These are phyloP conservation scores for Scutellaria minor DNA, from an alignment of 257 asterid species.

Conservation along the genomic window DNA sequence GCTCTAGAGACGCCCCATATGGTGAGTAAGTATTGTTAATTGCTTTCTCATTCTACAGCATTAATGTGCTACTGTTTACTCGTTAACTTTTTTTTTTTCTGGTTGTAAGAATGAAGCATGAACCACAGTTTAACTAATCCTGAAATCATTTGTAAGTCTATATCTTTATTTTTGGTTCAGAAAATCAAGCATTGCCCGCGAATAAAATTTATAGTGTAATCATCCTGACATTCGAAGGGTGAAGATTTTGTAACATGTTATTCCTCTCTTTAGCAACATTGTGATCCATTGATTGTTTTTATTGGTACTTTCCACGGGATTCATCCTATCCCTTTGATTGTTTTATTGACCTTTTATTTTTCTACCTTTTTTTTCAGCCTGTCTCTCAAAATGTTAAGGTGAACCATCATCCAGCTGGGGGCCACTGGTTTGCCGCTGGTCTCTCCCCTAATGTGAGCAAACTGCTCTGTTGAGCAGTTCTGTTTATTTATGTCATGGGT, in stretches of 20 bases:
- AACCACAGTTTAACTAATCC: not conserved
- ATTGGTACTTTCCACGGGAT: slow-evolving; percentile 5
- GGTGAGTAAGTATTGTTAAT: slow-evolving; percentile 62
- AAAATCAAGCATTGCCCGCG: slow-evolving; percentile 28
- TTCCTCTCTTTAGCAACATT: slow-evolving; percentile 16
- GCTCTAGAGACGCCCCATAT: slow-evolving; percentile 88
- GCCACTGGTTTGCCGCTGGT: slow-evolving; percentile 99
- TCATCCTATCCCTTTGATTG: slow-evolving; percentile 16
- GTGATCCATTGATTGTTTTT: slow-evolving; percentile 16
- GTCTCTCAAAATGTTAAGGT: slow-evolving; percentile 89
- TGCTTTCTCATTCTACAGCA: slow-evolving; percentile 18
- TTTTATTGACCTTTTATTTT: slow-evolving; percentile 29
- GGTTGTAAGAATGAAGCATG: slow-evolving; percentile 25
- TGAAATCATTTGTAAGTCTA: not conserved
- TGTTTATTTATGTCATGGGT: slow-evolving; percentile 26
- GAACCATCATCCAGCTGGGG: slow-evolving; percentile 97
- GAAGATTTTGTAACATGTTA: slow-evolving; percentile 10
- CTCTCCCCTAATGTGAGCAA: slow-evolving; percentile 96
- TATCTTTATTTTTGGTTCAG: not conserved
- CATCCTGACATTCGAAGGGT: slow-evolving; percentile 16
- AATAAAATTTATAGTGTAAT: slow-evolving; percentile 18
- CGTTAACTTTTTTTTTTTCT: not conserved
- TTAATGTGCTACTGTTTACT: no score
- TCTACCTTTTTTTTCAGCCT: slow-evolving; percentile 53
- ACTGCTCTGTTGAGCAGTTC: slow-evolving; percentile 30